Percentiles rank a stretch among this genome's conserved stretches.
Conservation (phyloP, 352 stramenopile genomes). For the Blastocystis sp. region DNA sequence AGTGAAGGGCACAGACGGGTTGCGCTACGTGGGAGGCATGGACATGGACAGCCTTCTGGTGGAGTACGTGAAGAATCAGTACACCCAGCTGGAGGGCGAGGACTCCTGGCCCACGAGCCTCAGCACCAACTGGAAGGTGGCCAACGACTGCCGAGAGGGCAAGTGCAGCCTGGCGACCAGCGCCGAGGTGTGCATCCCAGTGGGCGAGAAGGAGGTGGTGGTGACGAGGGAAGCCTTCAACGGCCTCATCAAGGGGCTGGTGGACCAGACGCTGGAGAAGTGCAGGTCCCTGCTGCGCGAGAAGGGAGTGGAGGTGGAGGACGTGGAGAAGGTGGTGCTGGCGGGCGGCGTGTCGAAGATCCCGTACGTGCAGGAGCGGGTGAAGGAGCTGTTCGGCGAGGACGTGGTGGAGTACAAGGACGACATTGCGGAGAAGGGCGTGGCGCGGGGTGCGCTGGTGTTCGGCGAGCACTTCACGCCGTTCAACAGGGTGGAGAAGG, state of each 20-base stretch:
- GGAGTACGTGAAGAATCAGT: background rate
- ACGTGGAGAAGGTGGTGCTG: slow-evolving; percentile 76
- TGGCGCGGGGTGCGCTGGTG: background rate
- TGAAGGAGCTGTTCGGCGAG: slow-evolving; percentile 75
- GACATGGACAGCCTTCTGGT: background rate
- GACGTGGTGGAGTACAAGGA: background rate
- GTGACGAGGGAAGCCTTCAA: background rate
- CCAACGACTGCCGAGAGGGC: background rate
- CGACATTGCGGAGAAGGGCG: background rate
- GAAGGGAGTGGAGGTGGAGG: background rate
- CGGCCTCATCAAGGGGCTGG: background rate
- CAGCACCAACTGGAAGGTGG: background rate
- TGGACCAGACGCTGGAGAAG: background rate
- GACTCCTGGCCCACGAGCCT: background rate
- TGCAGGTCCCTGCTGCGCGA: background rate
- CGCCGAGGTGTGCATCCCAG: background rate
- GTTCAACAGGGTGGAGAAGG: background rate
- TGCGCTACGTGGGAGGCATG: slow-evolving; percentile 72
- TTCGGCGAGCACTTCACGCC: background rate
- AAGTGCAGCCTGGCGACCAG: background rate
- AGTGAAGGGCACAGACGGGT: slow-evolving; percentile 74
- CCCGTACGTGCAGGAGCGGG: slow-evolving; percentile 74
- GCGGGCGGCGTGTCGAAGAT: slow-evolving; percentile 75
- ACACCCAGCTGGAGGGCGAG: background rate
- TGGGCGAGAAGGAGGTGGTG: background rate